phyloP scores from a whole-genome alignment of 305 asterid species.

The Nicotiana rustica region DNA sequence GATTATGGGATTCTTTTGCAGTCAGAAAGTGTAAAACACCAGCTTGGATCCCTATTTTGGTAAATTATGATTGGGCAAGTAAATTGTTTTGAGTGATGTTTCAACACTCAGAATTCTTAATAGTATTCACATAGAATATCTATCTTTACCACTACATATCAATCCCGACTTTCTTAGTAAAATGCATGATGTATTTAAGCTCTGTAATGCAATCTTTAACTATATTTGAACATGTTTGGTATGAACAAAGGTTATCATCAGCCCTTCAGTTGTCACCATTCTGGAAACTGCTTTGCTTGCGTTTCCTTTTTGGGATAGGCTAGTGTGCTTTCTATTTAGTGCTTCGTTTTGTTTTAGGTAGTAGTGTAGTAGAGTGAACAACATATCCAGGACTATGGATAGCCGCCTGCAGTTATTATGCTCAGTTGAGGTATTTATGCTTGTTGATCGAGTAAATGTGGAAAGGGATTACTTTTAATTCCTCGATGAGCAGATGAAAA shows the following conservation, averaged over 20 bases:
- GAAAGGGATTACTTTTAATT: background rate
- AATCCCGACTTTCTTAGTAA: background rate
- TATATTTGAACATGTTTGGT: background rate
- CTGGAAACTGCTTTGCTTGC: background rate
- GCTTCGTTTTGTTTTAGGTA: background rate
- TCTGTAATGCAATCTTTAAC: background rate
- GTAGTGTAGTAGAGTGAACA: background rate
- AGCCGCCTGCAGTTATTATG: background rate
- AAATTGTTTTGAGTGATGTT: background rate
- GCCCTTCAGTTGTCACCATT: background rate
- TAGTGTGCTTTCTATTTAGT: background rate
- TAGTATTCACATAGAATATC: background rate
- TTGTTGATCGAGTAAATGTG: background rate
- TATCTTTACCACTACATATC: background rate
- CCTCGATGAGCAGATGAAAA: background rate
- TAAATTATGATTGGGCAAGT: background rate
- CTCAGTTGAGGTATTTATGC: background rate
- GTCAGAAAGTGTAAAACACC: background rate
- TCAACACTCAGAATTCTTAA: background rate
- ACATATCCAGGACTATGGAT: background rate
- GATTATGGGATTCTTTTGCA: background rate
- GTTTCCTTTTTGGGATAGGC: background rate
- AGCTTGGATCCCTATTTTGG: background rate
- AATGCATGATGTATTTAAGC: background rate
- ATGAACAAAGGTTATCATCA: background rate